These are phyloP conservation scores for Pyrenophora graminea DNA, from an alignment of 2,329 filamentous ascomycete species.

Conservation along the genomic window DNA sequence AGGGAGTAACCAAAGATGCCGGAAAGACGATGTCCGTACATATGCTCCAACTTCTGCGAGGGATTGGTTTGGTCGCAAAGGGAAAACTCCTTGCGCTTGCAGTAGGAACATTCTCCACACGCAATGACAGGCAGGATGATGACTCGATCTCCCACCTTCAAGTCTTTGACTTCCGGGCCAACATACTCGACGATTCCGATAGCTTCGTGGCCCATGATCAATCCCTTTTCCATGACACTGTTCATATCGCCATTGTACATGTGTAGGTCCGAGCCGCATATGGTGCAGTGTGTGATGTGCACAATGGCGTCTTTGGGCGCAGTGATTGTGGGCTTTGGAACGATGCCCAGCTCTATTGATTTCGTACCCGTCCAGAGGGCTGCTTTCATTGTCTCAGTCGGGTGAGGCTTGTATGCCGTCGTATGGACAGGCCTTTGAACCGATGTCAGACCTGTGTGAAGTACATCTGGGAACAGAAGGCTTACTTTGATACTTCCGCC, in stretches of 20 bases:
- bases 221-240: slow-evolving; percentile 43
- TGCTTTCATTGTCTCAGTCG: slow-evolving; percentile 12
- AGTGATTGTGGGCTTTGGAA: slow-evolving; percentile 41
- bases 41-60: not conserved
- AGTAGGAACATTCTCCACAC: slow-evolving; percentile 14
- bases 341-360: slow-evolving; percentile 4
- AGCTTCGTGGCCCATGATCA: slow-evolving; percentile 81
- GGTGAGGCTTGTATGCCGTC: slow-evolving; percentile 1
- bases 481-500: no score
- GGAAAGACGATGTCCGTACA: slow-evolving; percentile 10
- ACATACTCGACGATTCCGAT: slow-evolving; percentile 77
- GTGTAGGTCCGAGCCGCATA: slow-evolving; percentile 37
- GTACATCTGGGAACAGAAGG: no score
- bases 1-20: slow-evolving; percentile 13
- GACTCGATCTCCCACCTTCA: slow-evolving; percentile 72
- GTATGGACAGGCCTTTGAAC: not conserved
- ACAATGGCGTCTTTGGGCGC: slow-evolving; percentile 46
- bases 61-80: slow-evolving; percentile 12
- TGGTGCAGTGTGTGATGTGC: slow-evolving; percentile 38
- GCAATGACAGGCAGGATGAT: slow-evolving; percentile 17
- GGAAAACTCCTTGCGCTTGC: slow-evolving; percentile 6
- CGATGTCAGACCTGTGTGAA: no score
- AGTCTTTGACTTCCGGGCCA: slow-evolving; percentile 72
- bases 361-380: slow-evolving; percentile 5
- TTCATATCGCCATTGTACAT: slow-evolving; percentile 67